Evolutionary conservation across 306 rosid genomes (phyloP).

Genomic region (Psophocarpus tetragonolobus): DNA sequence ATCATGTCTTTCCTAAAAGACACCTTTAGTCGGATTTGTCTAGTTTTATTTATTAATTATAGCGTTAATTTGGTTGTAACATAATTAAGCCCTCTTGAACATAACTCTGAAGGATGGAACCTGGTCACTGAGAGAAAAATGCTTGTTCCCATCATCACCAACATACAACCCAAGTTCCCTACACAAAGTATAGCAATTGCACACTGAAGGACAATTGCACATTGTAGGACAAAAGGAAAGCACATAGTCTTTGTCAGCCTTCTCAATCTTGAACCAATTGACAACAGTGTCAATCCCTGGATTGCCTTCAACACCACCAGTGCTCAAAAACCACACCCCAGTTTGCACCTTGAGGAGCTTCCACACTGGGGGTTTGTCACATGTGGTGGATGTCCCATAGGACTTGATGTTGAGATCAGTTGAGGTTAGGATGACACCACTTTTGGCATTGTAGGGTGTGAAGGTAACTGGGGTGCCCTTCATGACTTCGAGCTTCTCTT

Average conservation of each 20-base stretch:
- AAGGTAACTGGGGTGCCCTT: constrained; percentile 47
- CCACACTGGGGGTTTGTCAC: constrained; percentile 48
- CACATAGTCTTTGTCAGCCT: constrained; percentile 43
- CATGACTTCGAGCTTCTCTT: constrained; percentile 35
- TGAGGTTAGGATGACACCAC: constrained; percentile 40
- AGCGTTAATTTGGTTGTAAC: not conserved
- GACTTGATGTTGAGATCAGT: constrained; percentile 62
- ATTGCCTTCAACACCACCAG: constrained; percentile 53
- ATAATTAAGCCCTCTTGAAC: constrained; percentile 36
- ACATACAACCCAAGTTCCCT: constrained; percentile 40
- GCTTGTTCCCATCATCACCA: constrained; percentile 31
- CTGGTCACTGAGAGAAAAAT: constrained; percentile 41
- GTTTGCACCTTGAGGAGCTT: constrained; percentile 41
- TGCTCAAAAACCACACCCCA: constrained; percentile 49
- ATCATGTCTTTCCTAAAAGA: not conserved
- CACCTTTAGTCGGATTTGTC: not conserved
- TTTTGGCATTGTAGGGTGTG: constrained; percentile 35
- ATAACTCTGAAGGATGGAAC: constrained; percentile 34
- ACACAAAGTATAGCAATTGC: constrained; percentile 53
- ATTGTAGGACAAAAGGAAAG: constrained; percentile 58
- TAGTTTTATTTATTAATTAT: constrained; percentile 24
- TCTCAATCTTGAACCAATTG: constrained; percentile 74
- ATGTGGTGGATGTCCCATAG: constrained; percentile 1
- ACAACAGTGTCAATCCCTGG: constrained; percentile 42
- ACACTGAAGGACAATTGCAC: constrained; percentile 55